Evolutionary conservation across 2,329 filamentous ascomycete species (phyloP).

Genomic region (Ramularia endophylla): DNA sequence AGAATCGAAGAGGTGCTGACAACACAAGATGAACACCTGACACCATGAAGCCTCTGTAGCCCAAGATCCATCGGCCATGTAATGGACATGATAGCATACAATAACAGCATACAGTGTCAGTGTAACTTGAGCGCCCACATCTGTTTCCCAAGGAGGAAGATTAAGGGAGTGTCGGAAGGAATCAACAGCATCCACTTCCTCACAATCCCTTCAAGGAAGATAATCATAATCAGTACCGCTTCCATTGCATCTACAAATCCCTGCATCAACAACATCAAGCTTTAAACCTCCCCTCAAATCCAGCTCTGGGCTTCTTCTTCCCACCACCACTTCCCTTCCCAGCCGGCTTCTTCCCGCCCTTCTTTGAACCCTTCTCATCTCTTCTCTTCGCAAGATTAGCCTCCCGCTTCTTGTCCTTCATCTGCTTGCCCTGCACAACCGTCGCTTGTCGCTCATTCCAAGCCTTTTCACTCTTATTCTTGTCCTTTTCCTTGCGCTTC

Average conservation of each 20-base stretch:
- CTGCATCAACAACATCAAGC: constrained; percentile 10
- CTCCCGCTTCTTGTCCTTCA: constrained; percentile 46
- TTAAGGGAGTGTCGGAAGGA: too few species aligned
- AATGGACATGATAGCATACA: too few species aligned
- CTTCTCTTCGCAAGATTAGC: constrained; percentile 62
- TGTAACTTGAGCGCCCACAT: too few species aligned
- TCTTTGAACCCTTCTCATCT: constrained; percentile 73
- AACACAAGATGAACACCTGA: too few species aligned
- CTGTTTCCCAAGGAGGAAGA: too few species aligned
- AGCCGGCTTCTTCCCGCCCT: constrained; percentile 53
- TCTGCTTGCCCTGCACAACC: constrained; percentile 43
- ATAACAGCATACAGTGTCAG: too few species aligned
- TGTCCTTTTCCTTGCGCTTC: constrained; percentile 83
- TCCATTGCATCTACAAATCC: background rate
- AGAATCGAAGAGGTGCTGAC: too few species aligned
- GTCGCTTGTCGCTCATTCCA: constrained; percentile 52
- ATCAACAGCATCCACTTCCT: too few species aligned
- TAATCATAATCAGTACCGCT: too few species aligned
- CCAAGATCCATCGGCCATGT: too few species aligned
- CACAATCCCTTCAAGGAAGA: too few species aligned
- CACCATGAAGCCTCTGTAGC: too few species aligned
- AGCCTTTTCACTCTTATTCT: constrained; percentile 86
- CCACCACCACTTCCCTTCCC: constrained; percentile 59
- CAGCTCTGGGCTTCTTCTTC: constrained; percentile 52
- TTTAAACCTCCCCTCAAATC: constrained; percentile 64